A percentile compares a stretch with the other conserved stretches of the same genome.
These are phyloP conservation scores for Boletus coccyginus DNA, from an alignment of 768 basidiomycete species.

Conservation along the genomic window DNA sequence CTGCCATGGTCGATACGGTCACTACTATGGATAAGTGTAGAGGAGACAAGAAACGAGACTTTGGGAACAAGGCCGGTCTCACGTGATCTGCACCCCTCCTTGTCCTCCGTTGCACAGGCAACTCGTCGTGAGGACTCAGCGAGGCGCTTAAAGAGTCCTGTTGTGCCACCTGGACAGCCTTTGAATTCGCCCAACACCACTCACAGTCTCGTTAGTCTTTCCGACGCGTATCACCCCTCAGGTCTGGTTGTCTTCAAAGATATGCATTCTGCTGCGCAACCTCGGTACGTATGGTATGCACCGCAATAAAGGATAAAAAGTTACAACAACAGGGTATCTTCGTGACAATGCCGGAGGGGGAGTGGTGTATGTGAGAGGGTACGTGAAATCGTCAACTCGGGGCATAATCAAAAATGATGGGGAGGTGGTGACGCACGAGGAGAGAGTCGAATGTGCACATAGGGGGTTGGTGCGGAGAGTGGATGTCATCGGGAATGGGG, in stretches of 20 bases:
- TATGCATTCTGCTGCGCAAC: constrained; percentile 37
- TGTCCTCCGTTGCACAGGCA: background rate
- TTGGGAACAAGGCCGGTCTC: background rate
- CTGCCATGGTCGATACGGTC: constrained; percentile 12
- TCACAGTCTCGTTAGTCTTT: background rate
- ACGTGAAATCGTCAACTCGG: constrained; percentile 33
- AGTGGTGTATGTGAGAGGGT: constrained; percentile 14
- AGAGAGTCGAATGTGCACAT: constrained; percentile 4
- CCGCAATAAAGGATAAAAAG: constrained; percentile 25
- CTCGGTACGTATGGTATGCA: constrained; percentile 26
- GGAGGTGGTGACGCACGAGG: constrained; percentile 23
- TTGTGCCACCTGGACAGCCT: background rate
- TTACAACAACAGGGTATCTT: constrained; percentile 36
- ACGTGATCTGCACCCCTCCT: constrained; percentile 5
- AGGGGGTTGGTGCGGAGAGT: background rate
- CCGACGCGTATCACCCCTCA: too few relatives aligned
- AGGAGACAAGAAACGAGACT: background rate
- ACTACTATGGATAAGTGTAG: background rate
- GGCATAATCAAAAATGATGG: constrained; percentile 22
- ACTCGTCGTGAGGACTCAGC: constrained; percentile 4
- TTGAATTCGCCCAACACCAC: background rate
- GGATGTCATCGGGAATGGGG: constrained; percentile 11
- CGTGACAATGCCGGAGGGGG: constrained; percentile 28
- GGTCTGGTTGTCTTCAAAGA: constrained; percentile 28
- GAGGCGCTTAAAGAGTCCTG: background rate